Base-by-base conservation (phyloP, 2,329 filamentous ascomycete genomes). In the Aspergillus texensis region DNA sequence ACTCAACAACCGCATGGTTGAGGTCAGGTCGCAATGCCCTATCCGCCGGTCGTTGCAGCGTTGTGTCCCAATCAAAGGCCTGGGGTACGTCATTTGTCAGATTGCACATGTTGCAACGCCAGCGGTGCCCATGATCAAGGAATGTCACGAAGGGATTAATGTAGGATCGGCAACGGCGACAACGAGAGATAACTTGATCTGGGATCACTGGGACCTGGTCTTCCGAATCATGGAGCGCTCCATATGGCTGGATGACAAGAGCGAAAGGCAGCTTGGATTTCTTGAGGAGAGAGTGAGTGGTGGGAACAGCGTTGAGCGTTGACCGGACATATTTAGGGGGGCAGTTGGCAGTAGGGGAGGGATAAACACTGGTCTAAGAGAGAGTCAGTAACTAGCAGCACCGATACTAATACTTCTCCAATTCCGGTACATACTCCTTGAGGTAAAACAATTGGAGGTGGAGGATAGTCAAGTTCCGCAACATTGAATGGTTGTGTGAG, bases 41-140 rank as follows among this genome's bases (percentile, higher is more conserved):
- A 77, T 99, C 94, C 57, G 96, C 90, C 58, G 89, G 91, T 83
- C 96, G 94, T 79, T 98, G 94, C 60, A 93, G 85, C 52, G 92
- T 90, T 39, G 93, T 90, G 79, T 99, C 95, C 95, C 95, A 99
- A 77, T 99, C 95, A 70, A 99, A 99, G 43, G 94, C 94, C 80
- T 99, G 95, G n/a, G 95, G 95, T 45, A 98, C 94, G 72, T 99
- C 95, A 77, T 99, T 99, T 71, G 94, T 97, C 68, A 99, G 84
- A 79, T 97, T 98, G 80, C 95, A 99, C 94, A 99, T 97, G 81
- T 99, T 99, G 83, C 95, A 99, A 74, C 94, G 90, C 95, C 95
- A 99, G 75, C 95, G 88, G 81, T 99, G 95, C 54, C 95, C 95
- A 75, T 98, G 93, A 73, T 99, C 95, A 65, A 99, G 83, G 82